Percentiles rank a stretch among this genome's conserved stretches.
phyloP scores from a whole-genome alignment of 106 monocot species.

The Alisma plantagoaquatica region DNA sequence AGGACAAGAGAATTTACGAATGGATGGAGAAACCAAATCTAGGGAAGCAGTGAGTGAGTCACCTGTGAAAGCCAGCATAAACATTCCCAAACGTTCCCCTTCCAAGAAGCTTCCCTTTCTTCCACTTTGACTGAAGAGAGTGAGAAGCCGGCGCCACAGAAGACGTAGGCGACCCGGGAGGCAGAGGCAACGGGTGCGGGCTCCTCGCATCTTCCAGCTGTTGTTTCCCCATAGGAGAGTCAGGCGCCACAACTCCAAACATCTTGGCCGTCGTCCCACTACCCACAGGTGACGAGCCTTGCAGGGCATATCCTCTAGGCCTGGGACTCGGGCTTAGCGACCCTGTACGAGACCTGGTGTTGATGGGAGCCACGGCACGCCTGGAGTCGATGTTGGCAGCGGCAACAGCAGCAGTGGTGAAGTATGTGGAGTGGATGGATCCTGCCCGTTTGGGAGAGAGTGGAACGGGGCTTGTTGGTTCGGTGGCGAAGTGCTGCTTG shows the following conservation, averaged over 20 bases:
- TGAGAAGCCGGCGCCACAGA: slow-evolving; percentile 30
- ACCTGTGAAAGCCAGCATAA: slow-evolving; percentile 94
- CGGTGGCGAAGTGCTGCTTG: slow-evolving; percentile 22
- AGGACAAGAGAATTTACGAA: no score
- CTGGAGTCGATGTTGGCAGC: no score
- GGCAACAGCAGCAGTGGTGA: slow-evolving; percentile 14
- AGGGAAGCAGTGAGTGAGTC: no score
- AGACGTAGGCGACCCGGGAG: slow-evolving; percentile 59
- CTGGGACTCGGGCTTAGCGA: slow-evolving; percentile 19
- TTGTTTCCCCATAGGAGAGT: slow-evolving; percentile 33
- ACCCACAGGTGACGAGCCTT: slow-evolving; percentile 50
- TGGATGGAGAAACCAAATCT: no score
- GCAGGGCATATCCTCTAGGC: slow-evolving; percentile 25
- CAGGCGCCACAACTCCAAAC: no score
- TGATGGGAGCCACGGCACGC: not conserved
- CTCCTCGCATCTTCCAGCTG: slow-evolving; percentile 43
- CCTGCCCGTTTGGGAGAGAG: slow-evolving; percentile 36
- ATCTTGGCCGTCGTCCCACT: no score
- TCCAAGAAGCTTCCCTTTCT: slow-evolving; percentile 82
- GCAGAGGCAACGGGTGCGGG: slow-evolving; percentile 81
- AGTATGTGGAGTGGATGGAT: slow-evolving; percentile 10
- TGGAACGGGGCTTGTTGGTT: slow-evolving; percentile 20
- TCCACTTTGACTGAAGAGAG: slow-evolving; percentile 56
- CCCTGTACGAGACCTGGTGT: slow-evolving; percentile 5
- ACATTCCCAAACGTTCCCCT: slow-evolving; percentile 96